These are phyloP conservation scores for Ailanthus altissimus DNA, from an alignment of 345 rosid species.

Conservation along the genomic window DNA sequence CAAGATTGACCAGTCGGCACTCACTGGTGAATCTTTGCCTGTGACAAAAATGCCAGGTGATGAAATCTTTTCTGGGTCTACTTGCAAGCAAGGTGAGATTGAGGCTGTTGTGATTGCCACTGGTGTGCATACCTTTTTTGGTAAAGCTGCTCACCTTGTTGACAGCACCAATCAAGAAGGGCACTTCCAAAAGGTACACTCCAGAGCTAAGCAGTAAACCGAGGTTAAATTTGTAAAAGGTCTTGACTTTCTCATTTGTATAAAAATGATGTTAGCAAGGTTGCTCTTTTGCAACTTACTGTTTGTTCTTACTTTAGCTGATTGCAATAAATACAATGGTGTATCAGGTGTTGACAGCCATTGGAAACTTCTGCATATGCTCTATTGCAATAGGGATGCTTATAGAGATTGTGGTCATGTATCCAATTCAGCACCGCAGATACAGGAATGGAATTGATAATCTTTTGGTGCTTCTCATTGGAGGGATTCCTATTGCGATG, in stretches of 20 bases:
- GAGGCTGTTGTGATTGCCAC: conserved; percentile 88
- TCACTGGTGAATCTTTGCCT: conserved; percentile 83
- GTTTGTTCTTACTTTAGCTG: not conserved
- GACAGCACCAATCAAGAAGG: conserved; percentile 79
- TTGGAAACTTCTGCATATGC: conserved; percentile 86
- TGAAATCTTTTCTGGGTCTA: conserved; percentile 79
- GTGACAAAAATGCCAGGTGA: conserved; percentile 70
- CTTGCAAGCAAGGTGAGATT: conserved; percentile 89
- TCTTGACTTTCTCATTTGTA: not conserved
- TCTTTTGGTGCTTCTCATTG: conserved; percentile 78
- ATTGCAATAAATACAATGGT: conserved; percentile 11
- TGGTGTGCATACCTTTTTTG: conserved; percentile 84
- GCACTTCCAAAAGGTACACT: conserved; percentile 68
- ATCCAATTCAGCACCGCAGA: conserved; percentile 67
- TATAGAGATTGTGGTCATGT: conserved; percentile 72
- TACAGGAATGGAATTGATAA: conserved; percentile 79
- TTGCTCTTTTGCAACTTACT: not conserved
- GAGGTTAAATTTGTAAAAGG: not conserved
- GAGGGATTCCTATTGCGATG: conserved; percentile 95
- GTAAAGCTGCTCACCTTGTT: conserved; percentile 89
- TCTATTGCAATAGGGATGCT: conserved; percentile 67
- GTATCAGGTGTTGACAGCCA: conserved; percentile 69
- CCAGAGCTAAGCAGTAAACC: not conserved
- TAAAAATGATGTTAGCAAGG: not conserved
- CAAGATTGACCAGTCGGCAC: conserved; percentile 78